These are phyloP conservation scores for Ramicandelaber brevisporus DNA, from an alignment of 192 early-diverging fungal genomes.

Conservation along the genomic window DNA sequence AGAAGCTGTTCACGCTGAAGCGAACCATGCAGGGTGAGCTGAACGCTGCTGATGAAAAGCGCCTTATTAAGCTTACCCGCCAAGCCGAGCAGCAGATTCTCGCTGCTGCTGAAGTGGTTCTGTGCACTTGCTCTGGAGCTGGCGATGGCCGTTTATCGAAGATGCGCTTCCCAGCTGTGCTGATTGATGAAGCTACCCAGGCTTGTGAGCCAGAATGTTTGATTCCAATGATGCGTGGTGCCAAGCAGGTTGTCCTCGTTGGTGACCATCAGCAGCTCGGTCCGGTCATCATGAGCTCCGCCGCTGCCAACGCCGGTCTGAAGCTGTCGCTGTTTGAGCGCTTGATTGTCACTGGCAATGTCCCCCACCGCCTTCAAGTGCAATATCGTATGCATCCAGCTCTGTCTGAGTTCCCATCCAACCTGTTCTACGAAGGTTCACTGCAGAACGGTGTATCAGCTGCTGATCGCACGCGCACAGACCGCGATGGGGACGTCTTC, in stretches of 20 bases:
- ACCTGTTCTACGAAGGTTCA: conserved; percentile 98
- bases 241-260: conserved; percentile 87
- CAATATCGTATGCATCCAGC: conserved; percentile 99
- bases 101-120: conserved; percentile 82
- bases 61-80: conserved; percentile 57
- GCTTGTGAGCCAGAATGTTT: conserved; percentile 90
- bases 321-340: conserved; percentile 94
- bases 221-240: conserved; percentile 91
- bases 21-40: conserved; percentile 80
- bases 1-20: conserved; percentile 74
- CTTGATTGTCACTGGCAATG: conserved; percentile 67
- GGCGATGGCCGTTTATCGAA: conserved; percentile 79
- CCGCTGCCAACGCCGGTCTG: conserved; percentile 78
- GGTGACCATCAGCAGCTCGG: conserved; percentile 98
- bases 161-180: conserved; percentile 75
- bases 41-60: conserved; percentile 60
- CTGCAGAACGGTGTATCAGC: conserved; percentile 91
- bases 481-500: conserved; percentile 82
- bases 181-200: conserved; percentile 96
- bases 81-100: conserved; percentile 83
- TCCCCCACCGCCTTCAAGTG: conserved; percentile 87
- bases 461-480: conserved; percentile 61
- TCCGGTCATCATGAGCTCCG: conserved; percentile 94
- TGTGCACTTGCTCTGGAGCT: conserved; percentile 91
- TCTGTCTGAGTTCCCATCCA: conserved; percentile 93